Evolutionary conservation across 1,284 basidiomycete species (phyloP).

Genomic region (Athelia sp.): DNA sequence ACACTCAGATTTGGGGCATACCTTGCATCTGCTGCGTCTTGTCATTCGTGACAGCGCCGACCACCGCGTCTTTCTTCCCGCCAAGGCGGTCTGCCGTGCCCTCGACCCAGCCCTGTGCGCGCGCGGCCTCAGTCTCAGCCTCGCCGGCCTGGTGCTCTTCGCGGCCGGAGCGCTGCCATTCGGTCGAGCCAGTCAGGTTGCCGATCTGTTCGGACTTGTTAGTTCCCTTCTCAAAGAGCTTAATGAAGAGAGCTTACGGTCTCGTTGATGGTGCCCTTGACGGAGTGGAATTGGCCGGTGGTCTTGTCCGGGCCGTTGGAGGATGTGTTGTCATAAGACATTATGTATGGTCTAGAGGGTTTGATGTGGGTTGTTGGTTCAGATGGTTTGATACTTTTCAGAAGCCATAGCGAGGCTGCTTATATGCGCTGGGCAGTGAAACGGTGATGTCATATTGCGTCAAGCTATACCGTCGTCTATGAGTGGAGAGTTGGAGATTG

Average conservation of each 20-base stretch:
- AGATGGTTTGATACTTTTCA: no score
- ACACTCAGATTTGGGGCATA: constrained; percentile 20
- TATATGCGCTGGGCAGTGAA: no score
- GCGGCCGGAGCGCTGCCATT: constrained; percentile 52
- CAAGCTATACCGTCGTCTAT: no score
- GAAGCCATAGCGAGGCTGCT: no score
- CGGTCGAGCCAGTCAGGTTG: constrained; percentile 38
- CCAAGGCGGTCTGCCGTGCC: constrained; percentile 52
- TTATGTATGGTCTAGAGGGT: constrained; percentile 7
- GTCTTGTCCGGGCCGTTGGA: constrained; percentile 39
- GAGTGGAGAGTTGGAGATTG: no score
- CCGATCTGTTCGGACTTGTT: constrained; percentile 31
- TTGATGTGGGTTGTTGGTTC: no score
- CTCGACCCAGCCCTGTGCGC: constrained; percentile 51
- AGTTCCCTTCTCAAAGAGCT: not conserved
- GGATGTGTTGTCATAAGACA: constrained; percentile 12
- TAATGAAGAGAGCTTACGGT: constrained; percentile 21
- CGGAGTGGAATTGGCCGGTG: constrained; percentile 56
- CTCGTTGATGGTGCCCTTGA: constrained; percentile 60
- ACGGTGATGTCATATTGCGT: no score
- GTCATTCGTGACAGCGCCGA: constrained; percentile 64
- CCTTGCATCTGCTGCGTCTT: constrained; percentile 55
- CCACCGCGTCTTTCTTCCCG: constrained; percentile 66
- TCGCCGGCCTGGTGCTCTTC: constrained; percentile 67
- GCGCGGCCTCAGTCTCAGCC: constrained; percentile 50